These are phyloP conservation scores for Amylocystis lapponica DNA, from an alignment of 768 basidiomycete genomes.

Conservation along the genomic window DNA sequence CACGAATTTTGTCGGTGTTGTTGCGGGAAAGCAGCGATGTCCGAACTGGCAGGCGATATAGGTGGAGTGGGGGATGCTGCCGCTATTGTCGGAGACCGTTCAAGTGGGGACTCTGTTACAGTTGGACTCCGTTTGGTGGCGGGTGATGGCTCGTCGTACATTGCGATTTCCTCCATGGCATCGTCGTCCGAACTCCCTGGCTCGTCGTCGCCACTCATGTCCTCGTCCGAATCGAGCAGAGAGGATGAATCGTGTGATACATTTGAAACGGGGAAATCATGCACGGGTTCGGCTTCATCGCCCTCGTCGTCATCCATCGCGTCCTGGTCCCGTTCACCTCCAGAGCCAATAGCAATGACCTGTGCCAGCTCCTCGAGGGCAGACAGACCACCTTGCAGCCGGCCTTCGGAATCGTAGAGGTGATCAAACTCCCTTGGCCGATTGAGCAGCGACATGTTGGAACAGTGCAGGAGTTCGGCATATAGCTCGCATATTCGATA, in stretches of 20 bases:
- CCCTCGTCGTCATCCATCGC: slow-evolving; percentile 53
- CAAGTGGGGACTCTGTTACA: slow-evolving; percentile 10
- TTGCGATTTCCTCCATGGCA: slow-evolving; percentile 76
- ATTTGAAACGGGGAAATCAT: slow-evolving; percentile 63
- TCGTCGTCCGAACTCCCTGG: slow-evolving; percentile 76
- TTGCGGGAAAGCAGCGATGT: slow-evolving; percentile 17
- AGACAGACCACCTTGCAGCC: slow-evolving; percentile 80
- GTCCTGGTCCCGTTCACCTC: slow-evolving; percentile 48
- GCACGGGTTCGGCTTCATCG: slow-evolving; percentile 58
- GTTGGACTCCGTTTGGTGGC: slow-evolving; percentile 2
- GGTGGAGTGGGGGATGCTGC: slow-evolving; percentile 3
- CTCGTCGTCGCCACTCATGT: slow-evolving; percentile 65
- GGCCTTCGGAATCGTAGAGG: slow-evolving; percentile 78
- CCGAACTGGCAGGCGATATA: slow-evolving; percentile 15
- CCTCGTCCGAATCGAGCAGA: slow-evolving; percentile 63
- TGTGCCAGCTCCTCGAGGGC: slow-evolving; percentile 83
- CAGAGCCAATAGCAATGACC: slow-evolving; percentile 65
- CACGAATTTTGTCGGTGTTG: slow-evolving; percentile 15
- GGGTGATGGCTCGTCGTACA: slow-evolving; percentile 53
- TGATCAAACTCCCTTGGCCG: slow-evolving; percentile 62
- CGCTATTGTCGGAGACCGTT: slow-evolving; percentile 8
- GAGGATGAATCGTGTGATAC: slow-evolving; percentile 45
- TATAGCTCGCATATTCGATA: slow-evolving; percentile 96
- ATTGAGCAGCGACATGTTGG: slow-evolving; percentile 95
- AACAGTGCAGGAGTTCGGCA: slow-evolving; percentile 95